These are phyloP conservation scores for Epichloe elymi DNA, from an alignment of 2,329 filamentous ascomycete species.

Conservation along the genomic window DNA sequence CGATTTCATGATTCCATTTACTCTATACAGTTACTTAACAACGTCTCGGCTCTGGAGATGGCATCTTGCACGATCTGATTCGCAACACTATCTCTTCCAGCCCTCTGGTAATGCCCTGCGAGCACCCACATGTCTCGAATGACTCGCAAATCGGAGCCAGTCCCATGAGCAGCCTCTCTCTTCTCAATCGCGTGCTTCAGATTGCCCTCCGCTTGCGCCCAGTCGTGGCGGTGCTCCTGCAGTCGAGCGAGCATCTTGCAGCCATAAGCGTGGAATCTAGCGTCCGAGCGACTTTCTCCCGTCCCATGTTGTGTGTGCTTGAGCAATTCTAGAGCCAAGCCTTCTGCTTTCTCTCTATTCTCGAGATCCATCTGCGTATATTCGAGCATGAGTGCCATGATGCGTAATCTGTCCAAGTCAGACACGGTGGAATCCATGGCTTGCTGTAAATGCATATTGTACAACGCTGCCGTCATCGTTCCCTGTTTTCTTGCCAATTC, in stretches of 20 bases:
- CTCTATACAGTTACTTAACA: constrained; percentile 7
- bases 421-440: constrained; percentile 5
- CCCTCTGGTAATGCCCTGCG: constrained; percentile 19
- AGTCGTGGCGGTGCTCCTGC: constrained; percentile 19
- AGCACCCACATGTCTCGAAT: constrained; percentile 27
- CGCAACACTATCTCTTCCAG: constrained; percentile 16
- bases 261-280: constrained; percentile 25
- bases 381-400: constrained; percentile 22
- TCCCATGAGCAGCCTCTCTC: constrained; percentile 23
- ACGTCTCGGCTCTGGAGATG: constrained; percentile 18
- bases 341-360: constrained; percentile 18
- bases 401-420: constrained; percentile 15
- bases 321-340: constrained; percentile 17
- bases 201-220: constrained; percentile 20
- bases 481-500: constrained; percentile 15
- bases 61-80: constrained; percentile 18
- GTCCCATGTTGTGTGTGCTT: constrained; percentile 12
- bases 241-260: constrained; percentile 25
- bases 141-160: constrained; percentile 21
- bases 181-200: constrained; percentile 19
- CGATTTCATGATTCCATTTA: not conserved
- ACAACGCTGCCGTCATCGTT: constrained; percentile 19
- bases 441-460: constrained; percentile 11
- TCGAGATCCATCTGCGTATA: constrained; percentile 26
- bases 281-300: constrained; percentile 14